Evolutionary conservation across 2,329 filamentous ascomycete genomes (phyloP), one percentile per base, ranked within the genome.

Genomic region (Aciculosporium take): DNA sequence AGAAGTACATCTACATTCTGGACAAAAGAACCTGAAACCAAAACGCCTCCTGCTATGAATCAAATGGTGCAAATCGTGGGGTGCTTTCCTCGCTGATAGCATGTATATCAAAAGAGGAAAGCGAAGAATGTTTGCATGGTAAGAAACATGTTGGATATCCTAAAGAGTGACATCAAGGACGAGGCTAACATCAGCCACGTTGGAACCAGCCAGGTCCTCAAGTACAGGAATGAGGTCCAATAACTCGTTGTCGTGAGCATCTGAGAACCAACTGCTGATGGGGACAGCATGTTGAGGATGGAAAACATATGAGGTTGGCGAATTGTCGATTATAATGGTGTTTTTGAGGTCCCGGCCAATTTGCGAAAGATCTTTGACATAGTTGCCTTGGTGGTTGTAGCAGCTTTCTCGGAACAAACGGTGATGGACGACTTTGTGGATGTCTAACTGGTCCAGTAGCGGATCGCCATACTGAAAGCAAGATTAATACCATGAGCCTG

Each of bases 221-320:
- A 98, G 85, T 54, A 98, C 91, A 40, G 91, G 91, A 61, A 98
- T 96, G 54, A 98, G 71, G 61, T 98, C 91, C 56, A 98, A 72
- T 47, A 98, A 74, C 71, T 98, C 91, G 65, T 98, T 98, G 68
- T 98, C 91, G 64, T 98, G 91, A 47, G 91, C 91, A 65, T 98
- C 91, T 51, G 88, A 95, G 68, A 98, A 98, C 91, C 91, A 98
- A 71, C 89, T 96, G 74, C 88, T 95, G 67, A 98, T 98, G 21
- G 91, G 91, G 38, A 98, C 89, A 46, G 91, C 91, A 61, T 98
- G 91, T 67, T 98, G 89, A 20, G 91, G 91, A 60, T 98, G 91
- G 74, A 98, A 98, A 55, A 98, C 96, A 68, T 98, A 98, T 10
- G 89, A 96, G 4, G 91, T 98, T 2, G 91, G 91, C 36, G 91